These are phyloP conservation scores for Neofusicoccum kwambonambiense DNA, from an alignment of 2,329 filamentous ascomycete species.

Conservation along the genomic window DNA sequence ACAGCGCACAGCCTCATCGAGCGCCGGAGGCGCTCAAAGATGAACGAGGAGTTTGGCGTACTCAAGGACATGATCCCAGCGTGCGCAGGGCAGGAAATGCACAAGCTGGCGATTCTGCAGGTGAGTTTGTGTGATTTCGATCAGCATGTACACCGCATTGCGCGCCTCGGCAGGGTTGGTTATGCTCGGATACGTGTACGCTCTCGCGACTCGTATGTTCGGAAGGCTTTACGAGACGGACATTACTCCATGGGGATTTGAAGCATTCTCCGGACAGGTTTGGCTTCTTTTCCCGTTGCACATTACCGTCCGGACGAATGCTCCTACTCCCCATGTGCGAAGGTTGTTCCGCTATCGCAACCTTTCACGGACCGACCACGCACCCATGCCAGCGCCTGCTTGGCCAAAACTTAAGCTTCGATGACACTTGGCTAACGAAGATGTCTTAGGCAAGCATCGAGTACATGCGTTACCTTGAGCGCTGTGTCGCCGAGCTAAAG, in stretches of 20 bases:
- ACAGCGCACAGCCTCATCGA: slow-evolving; percentile 96
- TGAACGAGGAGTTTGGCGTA: slow-evolving; percentile 97
- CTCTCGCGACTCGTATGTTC: too few relatives aligned
- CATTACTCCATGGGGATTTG: too few relatives aligned
- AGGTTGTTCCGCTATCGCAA: too few relatives aligned
- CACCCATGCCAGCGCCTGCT: background rate
- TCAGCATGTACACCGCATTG: background rate
- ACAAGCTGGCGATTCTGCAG: slow-evolving; percentile 93
- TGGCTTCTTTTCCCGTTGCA: too few relatives aligned
- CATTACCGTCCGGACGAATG: too few relatives aligned
- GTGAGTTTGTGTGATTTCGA: slow-evolving; percentile 45
- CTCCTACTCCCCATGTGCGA: too few relatives aligned
- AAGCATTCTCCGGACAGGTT: too few relatives aligned
- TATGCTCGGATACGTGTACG: too few relatives aligned
- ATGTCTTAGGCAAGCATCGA: slow-evolving; percentile 80
- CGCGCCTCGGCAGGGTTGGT: background rate
- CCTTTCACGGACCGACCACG: too few relatives aligned
- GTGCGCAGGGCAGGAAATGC: slow-evolving; percentile 92
- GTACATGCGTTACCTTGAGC: slow-evolving; percentile 90
- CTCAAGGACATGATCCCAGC: slow-evolving; percentile 95
- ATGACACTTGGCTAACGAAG: background rate
- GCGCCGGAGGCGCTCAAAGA: slow-evolving; percentile 83
- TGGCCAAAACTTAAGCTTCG: background rate
- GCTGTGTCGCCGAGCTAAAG: slow-evolving; percentile 80
- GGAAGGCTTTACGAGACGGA: too few relatives aligned